Percentiles rank a stretch among this genome's conserved stretches.
Evolutionary conservation across 2,329 filamentous ascomycete genomes (phyloP).

Genomic region (Fusarium longipes): DNA sequence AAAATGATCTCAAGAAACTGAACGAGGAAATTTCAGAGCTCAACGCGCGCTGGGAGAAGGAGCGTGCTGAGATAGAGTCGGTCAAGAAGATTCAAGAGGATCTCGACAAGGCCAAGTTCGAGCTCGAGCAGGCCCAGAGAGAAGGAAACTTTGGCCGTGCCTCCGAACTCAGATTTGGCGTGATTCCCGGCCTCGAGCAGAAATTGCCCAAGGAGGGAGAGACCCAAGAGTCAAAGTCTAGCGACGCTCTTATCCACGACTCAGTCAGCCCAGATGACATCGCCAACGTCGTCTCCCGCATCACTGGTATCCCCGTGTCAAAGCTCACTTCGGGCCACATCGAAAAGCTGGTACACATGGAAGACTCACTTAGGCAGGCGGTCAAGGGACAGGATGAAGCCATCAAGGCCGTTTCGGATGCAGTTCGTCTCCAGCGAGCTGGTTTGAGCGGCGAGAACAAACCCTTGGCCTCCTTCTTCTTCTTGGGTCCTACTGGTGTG

Average conservation of each 20-base stretch:
- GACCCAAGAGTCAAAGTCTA: constrained; percentile 49
- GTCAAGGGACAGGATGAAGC: constrained; percentile 96
- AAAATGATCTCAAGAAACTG: constrained; percentile 78
- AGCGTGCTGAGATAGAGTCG: constrained; percentile 83
- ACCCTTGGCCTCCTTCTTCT: constrained; percentile 95
- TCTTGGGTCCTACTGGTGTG: constrained; percentile 94
- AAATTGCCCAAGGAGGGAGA: constrained; percentile 82
- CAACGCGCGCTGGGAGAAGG: constrained; percentile 89
- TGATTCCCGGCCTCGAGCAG: constrained; percentile 82
- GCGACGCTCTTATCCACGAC: constrained; percentile 82
- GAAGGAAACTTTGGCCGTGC: constrained; percentile 89
- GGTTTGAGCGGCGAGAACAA: constrained; percentile 92
- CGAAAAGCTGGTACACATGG: constrained; percentile 95
- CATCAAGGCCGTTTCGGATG: constrained; percentile 88
- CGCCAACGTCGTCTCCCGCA: constrained; percentile 87
- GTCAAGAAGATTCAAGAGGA: constrained; percentile 90
- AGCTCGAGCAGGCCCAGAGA: constrained; percentile 88
- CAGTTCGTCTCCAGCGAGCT: constrained; percentile 92
- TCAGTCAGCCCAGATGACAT: constrained; percentile 97
- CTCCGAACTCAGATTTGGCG: constrained; percentile 89
- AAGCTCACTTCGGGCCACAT: constrained; percentile 95
- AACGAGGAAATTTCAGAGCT: constrained; percentile 81
- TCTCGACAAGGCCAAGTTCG: constrained; percentile 85
- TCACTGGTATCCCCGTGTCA: constrained; percentile 91
- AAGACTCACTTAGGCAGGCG: constrained; percentile 83